A percentile compares a stretch with the other conserved stretches of the same genome.
phyloP scores from a whole-genome alignment of 2,329 filamentous ascomycete species.

The Alternaria sp. region DNA sequence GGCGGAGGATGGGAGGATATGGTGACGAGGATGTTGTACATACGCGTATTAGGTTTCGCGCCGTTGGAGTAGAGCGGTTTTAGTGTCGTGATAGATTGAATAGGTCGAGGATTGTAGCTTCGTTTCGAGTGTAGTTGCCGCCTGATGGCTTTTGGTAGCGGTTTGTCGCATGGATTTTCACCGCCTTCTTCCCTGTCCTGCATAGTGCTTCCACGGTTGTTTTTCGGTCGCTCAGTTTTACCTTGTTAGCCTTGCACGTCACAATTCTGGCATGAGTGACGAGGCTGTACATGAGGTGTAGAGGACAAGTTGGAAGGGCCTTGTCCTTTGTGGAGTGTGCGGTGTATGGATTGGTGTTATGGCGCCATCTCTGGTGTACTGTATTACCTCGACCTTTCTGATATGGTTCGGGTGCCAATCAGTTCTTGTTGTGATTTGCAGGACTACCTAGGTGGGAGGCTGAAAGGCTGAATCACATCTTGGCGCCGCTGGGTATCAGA shows the following conservation, averaged over 20 bases:
- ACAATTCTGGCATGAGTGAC: not conserved
- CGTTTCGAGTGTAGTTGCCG: not conserved
- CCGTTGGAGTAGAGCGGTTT: not conserved
- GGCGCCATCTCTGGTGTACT: not conserved
- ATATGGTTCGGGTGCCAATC: not conserved
- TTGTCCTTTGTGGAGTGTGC: not conserved
- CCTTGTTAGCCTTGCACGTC: not conserved
- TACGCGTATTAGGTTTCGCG: not conserved
- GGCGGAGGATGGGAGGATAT: not conserved
- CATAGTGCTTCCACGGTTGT: not conserved
- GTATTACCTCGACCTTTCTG: not conserved
- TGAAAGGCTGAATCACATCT: not conserved
- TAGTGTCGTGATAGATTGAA: not conserved
- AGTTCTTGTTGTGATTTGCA: not conserved
- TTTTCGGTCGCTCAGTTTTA: not conserved
- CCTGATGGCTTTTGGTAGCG: not conserved
- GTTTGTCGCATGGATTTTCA: not conserved
- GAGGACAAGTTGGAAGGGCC: not conserved
- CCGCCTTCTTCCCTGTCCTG: not conserved
- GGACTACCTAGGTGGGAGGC: not conserved
- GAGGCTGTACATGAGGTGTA: not conserved
- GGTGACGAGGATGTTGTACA: not conserved
- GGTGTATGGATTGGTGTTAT: not conserved
- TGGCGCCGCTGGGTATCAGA: not conserved
- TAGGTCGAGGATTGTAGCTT: not conserved